A percentile compares a stretch with the other conserved stretches of the same genome.
These are phyloP conservation scores for Phytopythium delawarense DNA, from an alignment of 352 stramenopile species.

Conservation along the genomic window DNA sequence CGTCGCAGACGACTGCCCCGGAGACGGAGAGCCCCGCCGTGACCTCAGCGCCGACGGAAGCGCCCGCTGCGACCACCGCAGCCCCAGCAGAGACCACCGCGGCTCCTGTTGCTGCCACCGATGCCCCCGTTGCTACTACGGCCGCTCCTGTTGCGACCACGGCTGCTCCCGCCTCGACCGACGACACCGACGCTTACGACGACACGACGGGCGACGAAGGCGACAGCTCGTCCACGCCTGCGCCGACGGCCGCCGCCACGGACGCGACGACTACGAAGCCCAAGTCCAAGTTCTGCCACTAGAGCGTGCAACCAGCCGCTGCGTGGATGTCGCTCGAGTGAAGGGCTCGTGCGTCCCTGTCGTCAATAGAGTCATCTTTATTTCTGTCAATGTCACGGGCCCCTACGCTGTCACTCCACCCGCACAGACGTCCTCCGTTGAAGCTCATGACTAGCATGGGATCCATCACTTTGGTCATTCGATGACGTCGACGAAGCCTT, in stretches of 20 bases:
- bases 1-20: slow-evolving; percentile 11
- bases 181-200: slow-evolving; percentile 12
- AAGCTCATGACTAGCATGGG: neutral
- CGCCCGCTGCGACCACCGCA: slow-evolving; percentile 4
- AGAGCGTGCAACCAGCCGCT: neutral
- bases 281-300: slow-evolving; percentile 8
- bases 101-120: slow-evolving; percentile 14
- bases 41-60: neutral
- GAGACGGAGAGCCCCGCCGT: slow-evolving; percentile 11
- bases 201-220: slow-evolving; percentile 11
- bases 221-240: neutral
- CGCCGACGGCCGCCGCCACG: neutral
- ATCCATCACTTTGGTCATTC: neutral
- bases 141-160: slow-evolving; percentile 16
- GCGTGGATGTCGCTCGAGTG: neutral
- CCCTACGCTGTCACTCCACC: too few relatives aligned
- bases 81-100: slow-evolving; percentile 6
- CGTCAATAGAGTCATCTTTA: slow-evolving; percentile 4
- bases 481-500: neutral
- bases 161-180: slow-evolving; percentile 12
- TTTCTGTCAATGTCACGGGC: neutral
- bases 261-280: neutral
- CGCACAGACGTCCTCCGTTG: too few relatives aligned
- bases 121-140: slow-evolving; percentile 15
- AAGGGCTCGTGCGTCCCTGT: neutral